Evolutionary conservation across 176 grass and related monocot species (phyloP).

Genomic region (Musa itinerans): DNA sequence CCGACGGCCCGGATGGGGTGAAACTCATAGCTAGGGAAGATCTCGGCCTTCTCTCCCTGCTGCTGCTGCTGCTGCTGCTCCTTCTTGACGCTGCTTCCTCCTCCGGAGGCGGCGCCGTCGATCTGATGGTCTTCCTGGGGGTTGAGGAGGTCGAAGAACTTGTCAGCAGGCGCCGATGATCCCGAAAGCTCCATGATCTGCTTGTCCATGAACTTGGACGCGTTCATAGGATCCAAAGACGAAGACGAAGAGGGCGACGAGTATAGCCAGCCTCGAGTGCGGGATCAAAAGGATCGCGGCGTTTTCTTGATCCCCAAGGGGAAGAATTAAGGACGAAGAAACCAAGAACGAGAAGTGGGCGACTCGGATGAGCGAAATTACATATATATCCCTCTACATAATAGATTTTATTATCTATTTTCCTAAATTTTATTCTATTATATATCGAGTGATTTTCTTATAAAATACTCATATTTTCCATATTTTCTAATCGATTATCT

Average conservation of each 20-base stretch:
- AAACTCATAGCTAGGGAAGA: constrained; percentile 70
- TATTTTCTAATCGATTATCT: no score
- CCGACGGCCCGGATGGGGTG: constrained; percentile 39
- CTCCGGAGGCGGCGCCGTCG: constrained; percentile 9
- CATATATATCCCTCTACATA: no score
- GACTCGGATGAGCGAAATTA: no score
- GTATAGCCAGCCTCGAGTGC: no score
- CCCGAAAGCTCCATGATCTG: constrained; percentile 66
- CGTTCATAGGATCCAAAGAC: constrained; percentile 39
- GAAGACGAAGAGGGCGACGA: not conserved
- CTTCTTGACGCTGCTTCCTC: constrained; percentile 12
- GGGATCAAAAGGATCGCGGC: no score
- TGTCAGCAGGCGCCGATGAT: constrained; percentile 23
- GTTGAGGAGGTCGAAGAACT: constrained; percentile 51
- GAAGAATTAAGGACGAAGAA: no score
- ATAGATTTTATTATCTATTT: no score
- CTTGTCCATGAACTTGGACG: constrained; percentile 81
- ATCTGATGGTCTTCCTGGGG: constrained; percentile 41
- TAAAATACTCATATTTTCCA: no score
- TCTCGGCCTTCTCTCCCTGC: not conserved
- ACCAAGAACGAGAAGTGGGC: no score
- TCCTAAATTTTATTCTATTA: no score
- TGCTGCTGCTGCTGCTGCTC: constrained; percentile 29
- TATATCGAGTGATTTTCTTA: no score
- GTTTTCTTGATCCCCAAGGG: no score